These are phyloP conservation scores for Flaveria ramosissima DNA, from an alignment of 129 eudicot genomes.

Conservation along the genomic window DNA sequence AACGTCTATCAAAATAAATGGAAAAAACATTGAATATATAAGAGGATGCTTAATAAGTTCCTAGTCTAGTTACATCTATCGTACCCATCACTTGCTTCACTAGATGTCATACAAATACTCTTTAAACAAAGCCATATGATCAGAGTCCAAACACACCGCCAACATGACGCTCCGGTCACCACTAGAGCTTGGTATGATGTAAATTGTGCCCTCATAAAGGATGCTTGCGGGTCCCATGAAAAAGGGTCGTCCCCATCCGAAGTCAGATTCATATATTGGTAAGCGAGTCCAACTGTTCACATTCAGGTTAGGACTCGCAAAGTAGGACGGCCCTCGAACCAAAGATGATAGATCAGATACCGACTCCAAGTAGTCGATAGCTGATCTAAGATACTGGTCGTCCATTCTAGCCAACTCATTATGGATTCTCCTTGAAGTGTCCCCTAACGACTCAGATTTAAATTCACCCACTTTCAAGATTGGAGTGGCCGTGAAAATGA, in stretches of 20 bases:
- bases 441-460: conserved; percentile 36
- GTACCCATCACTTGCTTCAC: not conserved
- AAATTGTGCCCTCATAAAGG: conserved; percentile 52
- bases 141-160: conserved; percentile 48
- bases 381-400: conserved; percentile 56
- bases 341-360: conserved; percentile 44
- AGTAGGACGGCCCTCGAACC: conserved; percentile 47
- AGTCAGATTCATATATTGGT: conserved; percentile 57
- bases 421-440: conserved; percentile 47
- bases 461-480: conserved; percentile 45
- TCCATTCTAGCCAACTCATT: conserved; percentile 48
- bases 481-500: conserved; percentile 51
- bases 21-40: not conserved
- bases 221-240: conserved; percentile 58
- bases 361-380: conserved; percentile 50
- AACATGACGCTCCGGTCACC: conserved; percentile 48
- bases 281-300: conserved; percentile 60
- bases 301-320: conserved; percentile 58
- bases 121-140: conserved; percentile 40
- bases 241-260: conserved; percentile 74
- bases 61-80: not conserved
- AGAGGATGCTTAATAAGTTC: not conserved
- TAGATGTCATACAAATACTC: conserved; percentile 46
- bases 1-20: not conserved
- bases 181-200: conserved; percentile 41